phyloP scores from a whole-genome alignment of 2,329 filamentous ascomycete species.

The Fusarium mundagurra region DNA sequence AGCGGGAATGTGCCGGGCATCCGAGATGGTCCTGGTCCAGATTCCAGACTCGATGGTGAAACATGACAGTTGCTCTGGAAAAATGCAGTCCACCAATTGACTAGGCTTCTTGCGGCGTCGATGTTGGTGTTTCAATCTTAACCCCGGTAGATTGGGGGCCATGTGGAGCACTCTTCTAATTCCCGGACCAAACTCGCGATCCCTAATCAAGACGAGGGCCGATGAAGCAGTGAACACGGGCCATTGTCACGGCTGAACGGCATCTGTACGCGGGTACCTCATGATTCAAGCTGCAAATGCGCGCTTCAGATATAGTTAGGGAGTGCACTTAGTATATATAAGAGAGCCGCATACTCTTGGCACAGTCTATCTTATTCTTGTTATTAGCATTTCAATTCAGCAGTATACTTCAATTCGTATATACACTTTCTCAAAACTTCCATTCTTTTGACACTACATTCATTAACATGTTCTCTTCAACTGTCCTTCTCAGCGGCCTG shows the following conservation, averaged over 20 bases:
- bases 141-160: constrained; percentile 3
- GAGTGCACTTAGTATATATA: neutral
- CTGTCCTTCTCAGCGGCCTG: constrained; percentile 44
- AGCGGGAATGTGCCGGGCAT: constrained; percentile 10
- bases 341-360: neutral
- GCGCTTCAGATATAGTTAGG: neutral
- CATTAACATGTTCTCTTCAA: constrained; percentile 25
- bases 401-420: neutral
- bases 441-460: neutral
- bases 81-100: constrained; percentile 28
- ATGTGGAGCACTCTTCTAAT: neutral
- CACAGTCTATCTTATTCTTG: neutral
- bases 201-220: constrained; percentile 2
- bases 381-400: neutral
- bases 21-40: neutral
- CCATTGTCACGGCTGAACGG: constrained; percentile 17
- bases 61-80: constrained; percentile 16
- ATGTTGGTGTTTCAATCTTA: constrained; percentile 9
- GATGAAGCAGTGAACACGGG: neutral
- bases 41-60: constrained; percentile 16
- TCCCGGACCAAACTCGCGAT: constrained; percentile 6
- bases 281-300: neutral
- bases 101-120: neutral
- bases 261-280: neutral
- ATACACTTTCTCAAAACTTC: neutral